phyloP scores from a whole-genome alignment of 1,284 basidiomycete genomes.

The Tilletia horrida region DNA sequence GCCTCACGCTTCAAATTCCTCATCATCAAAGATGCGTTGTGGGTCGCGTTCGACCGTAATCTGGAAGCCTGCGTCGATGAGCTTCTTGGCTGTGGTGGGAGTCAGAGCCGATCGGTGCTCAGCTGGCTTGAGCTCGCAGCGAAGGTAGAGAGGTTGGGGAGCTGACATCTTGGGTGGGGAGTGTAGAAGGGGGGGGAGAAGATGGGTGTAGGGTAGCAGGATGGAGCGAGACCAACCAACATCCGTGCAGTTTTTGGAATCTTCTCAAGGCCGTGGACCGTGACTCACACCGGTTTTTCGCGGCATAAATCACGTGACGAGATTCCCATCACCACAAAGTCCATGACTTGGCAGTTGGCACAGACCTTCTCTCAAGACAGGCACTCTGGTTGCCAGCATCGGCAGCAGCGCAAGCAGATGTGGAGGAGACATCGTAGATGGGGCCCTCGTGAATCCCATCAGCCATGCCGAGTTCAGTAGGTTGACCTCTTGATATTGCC shows the following conservation, averaged over 20 bases:
- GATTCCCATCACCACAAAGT: no score
- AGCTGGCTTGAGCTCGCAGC: conserved; percentile 52
- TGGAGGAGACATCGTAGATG: no score
- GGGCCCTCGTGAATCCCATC: no score
- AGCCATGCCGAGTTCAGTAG: no score
- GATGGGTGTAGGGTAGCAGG: not conserved
- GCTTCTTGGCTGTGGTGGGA: conserved; percentile 81
- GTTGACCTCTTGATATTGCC: no score
- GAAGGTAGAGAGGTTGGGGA: conserved; percentile 48
- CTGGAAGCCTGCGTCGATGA: conserved; percentile 87
- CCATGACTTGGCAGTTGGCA: no score
- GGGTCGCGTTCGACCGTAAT: conserved; percentile 89
- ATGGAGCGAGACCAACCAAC: not conserved
- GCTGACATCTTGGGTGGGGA: not conserved
- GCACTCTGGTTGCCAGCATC: no score
- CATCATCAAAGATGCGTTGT: conserved; percentile 91
- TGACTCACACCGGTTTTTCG: conserved; percentile 7
- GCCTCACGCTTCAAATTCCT: conserved; percentile 79
- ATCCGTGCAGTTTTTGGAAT: conserved; percentile 7
- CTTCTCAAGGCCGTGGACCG: conserved; percentile 7
- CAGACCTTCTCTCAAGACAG: no score
- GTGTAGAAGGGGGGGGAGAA: not conserved
- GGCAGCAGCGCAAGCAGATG: no score
- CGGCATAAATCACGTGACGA: not conserved
- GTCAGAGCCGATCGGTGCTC: conserved; percentile 91